Base-by-base conservation (phyloP, 2,329 filamentous ascomycete genomes). In the Ramichloridium luteum region DNA sequence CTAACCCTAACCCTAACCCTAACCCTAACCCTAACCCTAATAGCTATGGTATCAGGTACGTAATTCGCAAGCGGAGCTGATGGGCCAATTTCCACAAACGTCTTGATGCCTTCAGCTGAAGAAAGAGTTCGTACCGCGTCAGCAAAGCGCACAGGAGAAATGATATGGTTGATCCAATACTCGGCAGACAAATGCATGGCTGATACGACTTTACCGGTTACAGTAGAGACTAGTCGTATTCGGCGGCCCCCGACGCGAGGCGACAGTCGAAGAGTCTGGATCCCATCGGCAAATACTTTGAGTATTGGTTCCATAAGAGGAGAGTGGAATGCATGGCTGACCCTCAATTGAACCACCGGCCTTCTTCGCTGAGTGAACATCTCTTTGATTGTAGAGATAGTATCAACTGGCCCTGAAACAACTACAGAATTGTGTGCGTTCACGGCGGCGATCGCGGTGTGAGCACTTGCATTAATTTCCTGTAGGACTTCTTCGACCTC, bases 261-360 rank as follows among this genome's bases (percentile, higher is more conserved):
- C n/a, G n/a, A n/a, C n/a, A 13, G 25, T 6, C 11, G 16, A 6
- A 30, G 13, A 11, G 16, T 22, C 16, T 30, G 14, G n/a, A 30
- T 12, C 5, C 9, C 5, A 8, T 22, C 16, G 11, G 17, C 13
- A 10, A 22, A 13, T 3, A 13, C 10, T 6, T 17, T 12, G 5
- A 30, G 3, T 11, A 30, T 30, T 6, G 5, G 3, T 11, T 13
- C 6, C 28, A 30, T 23, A 5, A 20, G 6, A 13, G 28, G 28
- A 4, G 28, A 30, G 28, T 30, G 15, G n/a, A 11, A 30, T 3
- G 28, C 28, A 23, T 30, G 28, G n/a, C 16, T 30, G 28, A 30
- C 16, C 5, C 13, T 5, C 6, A 30, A 11, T n/a, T 20, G 22
- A n/a, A 22, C 25, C 8, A 12, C 25, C 8, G 12, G 16, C 6